Conservation (phyloP, 2,329 filamentous ascomycete genomes). For the Calonectria leucothoes region DNA sequence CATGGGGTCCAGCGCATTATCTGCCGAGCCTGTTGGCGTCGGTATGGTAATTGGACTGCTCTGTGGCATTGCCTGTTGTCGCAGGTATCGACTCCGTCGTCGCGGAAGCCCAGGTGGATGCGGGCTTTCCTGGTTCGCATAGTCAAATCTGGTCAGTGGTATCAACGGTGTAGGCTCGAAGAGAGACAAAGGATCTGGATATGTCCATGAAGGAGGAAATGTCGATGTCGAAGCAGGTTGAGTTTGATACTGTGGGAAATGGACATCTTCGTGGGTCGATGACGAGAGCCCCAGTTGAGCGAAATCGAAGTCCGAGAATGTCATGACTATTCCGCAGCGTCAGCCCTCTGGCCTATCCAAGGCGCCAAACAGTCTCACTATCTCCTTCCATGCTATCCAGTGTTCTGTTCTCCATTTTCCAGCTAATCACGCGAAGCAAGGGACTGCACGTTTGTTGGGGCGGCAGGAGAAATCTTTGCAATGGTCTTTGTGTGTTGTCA, state of each 20-base stretch:
- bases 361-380: neutral
- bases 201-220: neutral
- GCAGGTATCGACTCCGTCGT: neutral
- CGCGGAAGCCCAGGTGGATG: neutral
- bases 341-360: neutral
- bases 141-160: no score
- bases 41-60: neutral
- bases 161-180: neutral
- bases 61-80: neutral
- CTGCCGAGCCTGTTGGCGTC: neutral
- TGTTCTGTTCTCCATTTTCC: neutral
- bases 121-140: neutral
- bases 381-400: neutral
- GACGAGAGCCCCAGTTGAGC: neutral
- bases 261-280: neutral
- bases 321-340: neutral
- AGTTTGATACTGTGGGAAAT: neutral
- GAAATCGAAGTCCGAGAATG: neutral
- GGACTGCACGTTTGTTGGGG: neutral
- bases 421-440: neutral
- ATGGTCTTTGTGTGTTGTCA: neutral
- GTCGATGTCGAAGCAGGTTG: neutral
- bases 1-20: conserved; percentile 28
- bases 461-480: neutral
- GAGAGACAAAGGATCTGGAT: neutral